These are phyloP conservation scores for Komagataella populi DNA, from an alignment of 805 yeast genomes.

Conservation along the genomic window DNA sequence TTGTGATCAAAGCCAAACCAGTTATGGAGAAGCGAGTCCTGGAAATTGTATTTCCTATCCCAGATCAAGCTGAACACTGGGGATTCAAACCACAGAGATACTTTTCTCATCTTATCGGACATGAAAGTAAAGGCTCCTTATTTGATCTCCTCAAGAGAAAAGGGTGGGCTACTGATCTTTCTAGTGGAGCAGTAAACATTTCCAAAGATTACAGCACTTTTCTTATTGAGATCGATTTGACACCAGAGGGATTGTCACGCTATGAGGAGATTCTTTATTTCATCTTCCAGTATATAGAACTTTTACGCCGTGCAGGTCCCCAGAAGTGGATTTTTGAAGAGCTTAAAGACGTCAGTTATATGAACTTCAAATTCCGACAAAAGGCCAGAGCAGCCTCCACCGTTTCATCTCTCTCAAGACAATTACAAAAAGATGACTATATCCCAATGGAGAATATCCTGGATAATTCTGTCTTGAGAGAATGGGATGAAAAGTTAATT, in stretches of 20 bases:
- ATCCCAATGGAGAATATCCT: slow-evolving; percentile 58
- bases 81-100: slow-evolving; percentile 57
- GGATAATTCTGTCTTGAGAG: slow-evolving; percentile 39
- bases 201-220: slow-evolving; percentile 59
- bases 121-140: slow-evolving; percentile 83
- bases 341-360: slow-evolving; percentile 48
- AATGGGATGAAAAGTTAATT: slow-evolving; percentile 44
- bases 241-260: slow-evolving; percentile 53
- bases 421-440: slow-evolving; percentile 34
- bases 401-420: slow-evolving; percentile 52
- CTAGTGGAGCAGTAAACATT: slow-evolving; percentile 57
- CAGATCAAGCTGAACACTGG: slow-evolving; percentile 61
- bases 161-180: slow-evolving; percentile 72
- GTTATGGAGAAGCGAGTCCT: slow-evolving; percentile 67
- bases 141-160: slow-evolving; percentile 51
- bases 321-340: slow-evolving; percentile 77
- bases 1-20: slow-evolving; percentile 56
- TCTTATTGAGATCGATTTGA: slow-evolving; percentile 60
- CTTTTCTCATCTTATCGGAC: slow-evolving; percentile 76
- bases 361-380: slow-evolving; percentile 70
- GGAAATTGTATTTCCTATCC: slow-evolving; percentile 57
- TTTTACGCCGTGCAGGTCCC: slow-evolving; percentile 46
- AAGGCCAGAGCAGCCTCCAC: slow-evolving; percentile 61
- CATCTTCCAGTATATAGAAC: slow-evolving; percentile 60
- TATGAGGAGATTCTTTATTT: slow-evolving; percentile 47